Evolutionary conservation across 192 early-diverging fungal genomes (phyloP).

Genomic region (Coemansia sp.): DNA sequence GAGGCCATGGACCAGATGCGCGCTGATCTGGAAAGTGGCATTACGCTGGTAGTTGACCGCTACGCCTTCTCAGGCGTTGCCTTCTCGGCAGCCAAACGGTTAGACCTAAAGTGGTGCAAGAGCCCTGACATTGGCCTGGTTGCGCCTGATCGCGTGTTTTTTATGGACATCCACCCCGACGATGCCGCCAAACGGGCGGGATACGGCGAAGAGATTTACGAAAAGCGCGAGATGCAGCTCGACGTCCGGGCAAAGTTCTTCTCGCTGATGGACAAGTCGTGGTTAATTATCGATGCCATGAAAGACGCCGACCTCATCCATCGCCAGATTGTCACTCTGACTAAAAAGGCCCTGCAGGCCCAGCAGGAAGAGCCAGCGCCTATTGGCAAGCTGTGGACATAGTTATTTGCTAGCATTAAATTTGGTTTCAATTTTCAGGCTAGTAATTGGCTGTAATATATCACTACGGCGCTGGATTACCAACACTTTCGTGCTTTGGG

Average conservation of each 20-base stretch:
- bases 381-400: constrained; percentile 38
- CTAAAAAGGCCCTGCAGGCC: constrained; percentile 27
- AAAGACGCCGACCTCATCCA: constrained; percentile 42
- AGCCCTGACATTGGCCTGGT: constrained; percentile 80
- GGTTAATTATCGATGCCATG: constrained; percentile 51
- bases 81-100: constrained; percentile 84
- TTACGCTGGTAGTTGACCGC: constrained; percentile 82
- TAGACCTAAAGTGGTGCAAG: constrained; percentile 88
- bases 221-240: constrained; percentile 78
- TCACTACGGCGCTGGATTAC: no score
- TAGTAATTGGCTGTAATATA: not conserved
- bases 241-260: constrained; percentile 73
- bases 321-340: constrained; percentile 34
- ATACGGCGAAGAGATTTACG: constrained; percentile 93
- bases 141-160: constrained; percentile 84
- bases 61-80: constrained; percentile 96
- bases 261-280: constrained; percentile 57
- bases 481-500: no score
- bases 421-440: not conserved
- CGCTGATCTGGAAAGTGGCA: constrained; percentile 63
- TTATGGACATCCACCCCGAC: constrained; percentile 76
- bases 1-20: constrained; percentile 74
- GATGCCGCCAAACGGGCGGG: constrained; percentile 76
- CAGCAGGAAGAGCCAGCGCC: constrained; percentile 34
- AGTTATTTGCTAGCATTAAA: not conserved